These are phyloP conservation scores for Vitis cinerea DNA, from an alignment of 164 flowering plant species.

Conservation along the genomic window DNA sequence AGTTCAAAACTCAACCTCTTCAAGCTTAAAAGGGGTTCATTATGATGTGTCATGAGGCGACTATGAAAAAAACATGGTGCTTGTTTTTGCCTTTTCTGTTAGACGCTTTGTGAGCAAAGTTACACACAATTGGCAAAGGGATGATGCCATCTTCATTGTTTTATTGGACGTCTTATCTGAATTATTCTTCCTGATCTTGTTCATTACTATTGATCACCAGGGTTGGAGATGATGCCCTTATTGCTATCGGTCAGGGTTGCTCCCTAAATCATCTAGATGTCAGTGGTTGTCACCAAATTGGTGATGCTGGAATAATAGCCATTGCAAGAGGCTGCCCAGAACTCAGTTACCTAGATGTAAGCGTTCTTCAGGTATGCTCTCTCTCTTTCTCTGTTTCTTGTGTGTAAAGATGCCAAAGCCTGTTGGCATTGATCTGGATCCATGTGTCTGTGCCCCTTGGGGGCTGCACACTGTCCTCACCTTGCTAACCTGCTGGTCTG, in stretches of 20 bases:
- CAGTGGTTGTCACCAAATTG: slow-evolving; percentile 83
- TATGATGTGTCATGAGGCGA: too few relatives aligned
- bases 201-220: slow-evolving; percentile 28
- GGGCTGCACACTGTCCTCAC: too few relatives aligned
- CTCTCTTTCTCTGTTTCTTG: slow-evolving; percentile 16
- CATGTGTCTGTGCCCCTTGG: too few relatives aligned
- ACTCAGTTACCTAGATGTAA: slow-evolving; percentile 64
- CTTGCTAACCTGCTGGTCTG: too few relatives aligned
- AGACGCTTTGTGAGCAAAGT: too few relatives aligned
- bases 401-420: background rate
- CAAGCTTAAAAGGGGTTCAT: too few relatives aligned
- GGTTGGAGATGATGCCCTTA: slow-evolving; percentile 84
- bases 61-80: too few relatives aligned
- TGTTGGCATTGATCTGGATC: too few relatives aligned
- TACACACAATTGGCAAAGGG: too few relatives aligned
- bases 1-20: too few relatives aligned
- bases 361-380: slow-evolving; percentile 74
- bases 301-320: slow-evolving; percentile 81
- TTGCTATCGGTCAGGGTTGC: slow-evolving; percentile 79
- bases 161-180: slow-evolving; percentile 1
- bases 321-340: slow-evolving; percentile 85
- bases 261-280: slow-evolving; percentile 70
- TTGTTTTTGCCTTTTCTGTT: too few relatives aligned
- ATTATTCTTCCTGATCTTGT: background rate
- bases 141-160: background rate